Conservation (phyloP, 441 rosid species). For the Raphanus hybrid region DNA sequence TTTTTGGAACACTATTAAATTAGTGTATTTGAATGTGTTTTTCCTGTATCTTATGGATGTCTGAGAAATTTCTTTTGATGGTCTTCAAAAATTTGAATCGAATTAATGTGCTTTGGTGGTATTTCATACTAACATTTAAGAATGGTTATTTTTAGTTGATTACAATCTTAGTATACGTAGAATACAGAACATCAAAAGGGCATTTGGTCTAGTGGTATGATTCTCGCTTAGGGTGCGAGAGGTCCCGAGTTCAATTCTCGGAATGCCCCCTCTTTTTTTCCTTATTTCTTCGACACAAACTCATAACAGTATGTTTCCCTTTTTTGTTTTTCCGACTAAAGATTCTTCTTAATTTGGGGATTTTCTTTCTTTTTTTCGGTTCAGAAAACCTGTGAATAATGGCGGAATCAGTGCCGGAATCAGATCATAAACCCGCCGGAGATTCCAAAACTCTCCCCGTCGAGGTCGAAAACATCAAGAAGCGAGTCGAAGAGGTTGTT, state of each 20-base stretch:
- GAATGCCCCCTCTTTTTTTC: constrained; percentile 55
- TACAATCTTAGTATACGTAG: too few relatives aligned
- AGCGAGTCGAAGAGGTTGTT: constrained; percentile 67
- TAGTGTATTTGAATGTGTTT: neutral
- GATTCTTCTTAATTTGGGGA: neutral
- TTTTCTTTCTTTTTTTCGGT: neutral
- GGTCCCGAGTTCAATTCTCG: constrained; percentile 85
- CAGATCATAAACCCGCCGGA: constrained; percentile 28
- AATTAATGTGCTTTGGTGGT: too few relatives aligned
- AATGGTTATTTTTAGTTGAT: too few relatives aligned
- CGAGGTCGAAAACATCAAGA: constrained; percentile 55
- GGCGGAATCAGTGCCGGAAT: constrained; percentile 45
- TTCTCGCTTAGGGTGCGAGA: constrained; percentile 87
- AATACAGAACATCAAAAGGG: constrained; percentile 33
- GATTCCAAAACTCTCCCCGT: constrained; percentile 35
- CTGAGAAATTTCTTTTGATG: too few relatives aligned
- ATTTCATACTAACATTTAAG: too few relatives aligned
- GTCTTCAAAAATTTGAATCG: too few relatives aligned
- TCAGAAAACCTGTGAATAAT: constrained; percentile 41
- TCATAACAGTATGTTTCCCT: too few relatives aligned
- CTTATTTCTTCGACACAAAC: too few relatives aligned
- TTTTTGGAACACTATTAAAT: too few relatives aligned
- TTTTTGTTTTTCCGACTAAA: too few relatives aligned
- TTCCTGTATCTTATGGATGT: too few relatives aligned
- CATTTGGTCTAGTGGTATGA: constrained; percentile 86